A percentile compares a stretch with the other conserved stretches of the same genome.
Evolutionary conservation across 2,329 filamentous ascomycete species (phyloP).

Genomic region (Metarhizium anisopliae): DNA sequence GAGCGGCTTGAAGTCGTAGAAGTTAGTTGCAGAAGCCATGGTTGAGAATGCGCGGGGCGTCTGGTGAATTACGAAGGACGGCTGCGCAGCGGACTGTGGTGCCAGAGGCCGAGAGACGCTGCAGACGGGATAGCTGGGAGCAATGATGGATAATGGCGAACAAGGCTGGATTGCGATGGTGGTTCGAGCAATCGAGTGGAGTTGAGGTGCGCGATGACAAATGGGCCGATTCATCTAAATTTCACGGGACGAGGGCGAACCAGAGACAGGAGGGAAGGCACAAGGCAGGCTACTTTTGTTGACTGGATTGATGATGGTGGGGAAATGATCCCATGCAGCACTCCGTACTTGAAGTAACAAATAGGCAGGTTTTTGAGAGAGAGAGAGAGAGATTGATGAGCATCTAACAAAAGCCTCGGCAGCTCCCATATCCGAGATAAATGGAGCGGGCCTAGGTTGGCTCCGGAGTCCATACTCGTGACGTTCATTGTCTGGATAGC

Average conservation of each 20-base stretch:
- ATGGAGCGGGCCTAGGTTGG: no score
- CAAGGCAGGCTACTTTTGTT: no score
- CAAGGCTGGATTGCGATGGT: conserved; percentile 4
- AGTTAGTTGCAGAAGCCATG: conserved; percentile 37
- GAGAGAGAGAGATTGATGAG: no score
- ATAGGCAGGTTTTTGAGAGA: no score
- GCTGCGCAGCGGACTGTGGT: not conserved
- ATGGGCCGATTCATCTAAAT: conserved; percentile 4
- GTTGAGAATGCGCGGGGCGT: conserved; percentile 10
- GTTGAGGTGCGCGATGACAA: conserved; percentile 6
- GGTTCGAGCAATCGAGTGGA: conserved; percentile 4
- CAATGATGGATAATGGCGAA: not conserved
- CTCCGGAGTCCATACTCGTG: no score
- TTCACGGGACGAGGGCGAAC: no score
- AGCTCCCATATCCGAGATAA: no score
- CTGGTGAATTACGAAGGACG: not conserved
- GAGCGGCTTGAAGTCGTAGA: conserved; percentile 79
- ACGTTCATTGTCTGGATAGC: no score
- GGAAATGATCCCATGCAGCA: not conserved
- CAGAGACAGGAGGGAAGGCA: not conserved
- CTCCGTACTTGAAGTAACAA: no score
- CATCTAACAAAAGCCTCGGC: no score
- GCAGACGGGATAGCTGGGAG: conserved; percentile 1
- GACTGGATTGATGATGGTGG: not conserved
- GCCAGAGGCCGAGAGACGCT: not conserved